Evolutionary conservation across 75 land plant species (phyloP).

Genomic region (Pinus tabuliformis): DNA sequence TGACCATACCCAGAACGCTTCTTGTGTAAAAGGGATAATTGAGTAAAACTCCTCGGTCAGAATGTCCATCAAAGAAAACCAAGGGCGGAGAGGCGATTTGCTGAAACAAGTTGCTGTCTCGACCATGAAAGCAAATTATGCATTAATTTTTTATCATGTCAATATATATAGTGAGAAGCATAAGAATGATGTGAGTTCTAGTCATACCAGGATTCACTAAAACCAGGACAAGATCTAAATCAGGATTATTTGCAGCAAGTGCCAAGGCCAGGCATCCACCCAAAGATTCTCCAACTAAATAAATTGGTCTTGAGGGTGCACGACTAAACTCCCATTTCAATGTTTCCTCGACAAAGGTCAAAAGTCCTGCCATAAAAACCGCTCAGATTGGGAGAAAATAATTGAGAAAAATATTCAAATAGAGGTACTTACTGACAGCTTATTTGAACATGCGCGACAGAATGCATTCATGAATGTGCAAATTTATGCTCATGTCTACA

Average conservation of each 20-base stretch:
- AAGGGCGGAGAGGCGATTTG: conserved; percentile 49
- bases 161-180: not conserved
- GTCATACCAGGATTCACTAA: conserved; percentile 78
- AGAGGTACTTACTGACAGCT: too few relatives aligned
- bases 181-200: not conserved
- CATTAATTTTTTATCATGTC: not conserved
- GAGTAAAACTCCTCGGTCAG: conserved; percentile 32
- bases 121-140: conserved; percentile 8
- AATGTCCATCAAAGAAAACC: conserved; percentile 45
- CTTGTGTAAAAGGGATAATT: conserved; percentile 28
- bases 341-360: conserved; percentile 54
- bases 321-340: conserved; percentile 32
- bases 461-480: too few relatives aligned
- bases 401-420: too few relatives aligned
- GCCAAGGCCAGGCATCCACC: conserved; percentile 81
- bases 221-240: conserved; percentile 62
- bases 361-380: conserved; percentile 30
- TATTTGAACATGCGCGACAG: too few relatives aligned
- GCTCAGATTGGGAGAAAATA: too few relatives aligned
- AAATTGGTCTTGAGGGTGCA: conserved; percentile 59
- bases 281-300: conserved; percentile 84
- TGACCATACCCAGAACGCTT: conserved; percentile 32
- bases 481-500: too few relatives aligned
- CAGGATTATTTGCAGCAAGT: conserved; percentile 81
- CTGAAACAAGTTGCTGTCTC: conserved; percentile 70